Evolutionary conservation across 108 stramenopile species (phyloP), one percentile per base, ranked within the genome.

Genomic region (Bacterosira constricta): DNA sequence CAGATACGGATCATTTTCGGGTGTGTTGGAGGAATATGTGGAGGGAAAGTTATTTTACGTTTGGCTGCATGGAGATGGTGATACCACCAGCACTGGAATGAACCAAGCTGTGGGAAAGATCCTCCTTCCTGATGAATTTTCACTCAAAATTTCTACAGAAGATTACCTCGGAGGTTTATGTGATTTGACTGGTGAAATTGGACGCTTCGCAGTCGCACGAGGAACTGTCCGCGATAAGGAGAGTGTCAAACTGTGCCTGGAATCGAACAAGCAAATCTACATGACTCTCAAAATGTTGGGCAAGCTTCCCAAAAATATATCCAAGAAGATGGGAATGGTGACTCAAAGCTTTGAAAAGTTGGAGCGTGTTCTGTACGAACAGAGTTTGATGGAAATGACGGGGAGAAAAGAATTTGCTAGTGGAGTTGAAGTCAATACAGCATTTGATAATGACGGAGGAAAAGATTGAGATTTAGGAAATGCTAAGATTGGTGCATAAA

Each of bases 121-220:
- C 25, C 56, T 91, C 23, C 32, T 49, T 11, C 52, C 51, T 7
- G 63, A 81, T 11, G 88, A 88, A 17, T 80, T 95, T 18, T 63
- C 62, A 3, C 53, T 95, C 27, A 27, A 49, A 7, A 61, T 92
- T 6, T 77, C 84, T 38, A 72, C 86, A 6, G 91, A 86, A 51
- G 95, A 96, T 46, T 98, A 98, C 64, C 78, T 98, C 4, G 97
- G 98, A 9, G 98, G 96, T 1, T 32, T 98, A n/a, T 94, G 95
- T 37, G 98, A 99, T 72, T 71, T 99, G 18, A 96, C 96, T 8
- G 98, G 98, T 8, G 98, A 99, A 71, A 81, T 99, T 39, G 97
- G 96, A 21, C 72, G 98, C n/a, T 92, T 79, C 64, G 97, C 95
- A 9, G 96, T 99, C 20, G 80, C 87, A 13, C 67, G 80, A 6